These are phyloP conservation scores for Ophiostoma ips DNA, from an alignment of 2,329 filamentous ascomycete species.

Conservation along the genomic window DNA sequence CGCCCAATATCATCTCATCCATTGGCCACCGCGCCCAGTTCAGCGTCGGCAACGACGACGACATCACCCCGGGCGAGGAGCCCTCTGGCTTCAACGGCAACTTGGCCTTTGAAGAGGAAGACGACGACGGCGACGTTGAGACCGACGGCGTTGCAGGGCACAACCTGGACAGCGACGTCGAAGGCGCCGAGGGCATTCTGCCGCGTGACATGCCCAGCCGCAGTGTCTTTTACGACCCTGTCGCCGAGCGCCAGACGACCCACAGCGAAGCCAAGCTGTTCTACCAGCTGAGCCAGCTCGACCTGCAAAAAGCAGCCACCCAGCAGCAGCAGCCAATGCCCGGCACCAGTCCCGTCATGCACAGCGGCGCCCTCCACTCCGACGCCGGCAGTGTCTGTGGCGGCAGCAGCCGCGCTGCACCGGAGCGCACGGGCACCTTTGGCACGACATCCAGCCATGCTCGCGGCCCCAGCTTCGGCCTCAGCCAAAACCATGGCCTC, in stretches of 20 bases:
- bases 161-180: slow-evolving; percentile 17
- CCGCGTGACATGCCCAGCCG: slow-evolving; percentile 47
- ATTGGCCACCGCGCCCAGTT: not conserved
- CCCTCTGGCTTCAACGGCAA: not conserved
- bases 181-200: slow-evolving; percentile 42
- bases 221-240: slow-evolving; percentile 86
- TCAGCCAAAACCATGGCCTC: not conserved
- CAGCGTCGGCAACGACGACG: not conserved
- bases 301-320: slow-evolving; percentile 27
- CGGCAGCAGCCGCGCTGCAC: not conserved
- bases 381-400: not conserved
- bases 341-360: slow-evolving; percentile 32
- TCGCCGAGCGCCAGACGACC: slow-evolving; percentile 86
- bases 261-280: slow-evolving; percentile 92
- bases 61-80: slow-evolving; percentile 1
- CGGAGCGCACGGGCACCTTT: slow-evolving; percentile 4
- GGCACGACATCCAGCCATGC: not conserved
- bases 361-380: slow-evolving; percentile 2
- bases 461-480: not conserved
- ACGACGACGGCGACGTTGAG: not conserved
- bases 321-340: slow-evolving; percentile 22
- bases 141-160: not conserved
- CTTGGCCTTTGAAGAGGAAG: not conserved
- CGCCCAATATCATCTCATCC: not conserved
- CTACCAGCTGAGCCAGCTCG: slow-evolving; percentile 76